Conservation (phyloP, 1,284 basidiomycete genomes). For the Pyrrhoderma noxium region DNA sequence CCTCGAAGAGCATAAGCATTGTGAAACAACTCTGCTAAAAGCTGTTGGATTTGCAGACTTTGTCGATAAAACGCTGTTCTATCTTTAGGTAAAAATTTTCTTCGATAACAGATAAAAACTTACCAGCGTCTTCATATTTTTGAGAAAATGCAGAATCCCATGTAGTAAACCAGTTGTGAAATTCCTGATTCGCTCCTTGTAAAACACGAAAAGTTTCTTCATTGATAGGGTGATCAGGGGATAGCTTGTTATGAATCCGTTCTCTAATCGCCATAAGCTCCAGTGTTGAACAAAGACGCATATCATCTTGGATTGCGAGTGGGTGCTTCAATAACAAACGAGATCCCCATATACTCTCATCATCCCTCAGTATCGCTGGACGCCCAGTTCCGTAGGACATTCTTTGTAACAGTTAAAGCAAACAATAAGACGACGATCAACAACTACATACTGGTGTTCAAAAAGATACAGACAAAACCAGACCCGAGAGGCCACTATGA, state of each 20-base stretch:
- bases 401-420: slow-evolving; percentile 31
- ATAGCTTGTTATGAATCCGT: slow-evolving; percentile 60
- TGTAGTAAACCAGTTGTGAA: slow-evolving; percentile 62
- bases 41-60: slow-evolving; percentile 71
- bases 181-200: slow-evolving; percentile 57
- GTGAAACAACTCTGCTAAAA: slow-evolving; percentile 75
- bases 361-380: slow-evolving; percentile 85
- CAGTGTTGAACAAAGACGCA: slow-evolving; percentile 89
- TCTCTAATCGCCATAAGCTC: slow-evolving; percentile 80
- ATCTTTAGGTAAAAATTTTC: slow-evolving; percentile 13
- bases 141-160: slow-evolving; percentile 77
- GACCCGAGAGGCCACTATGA: slow-evolving; percentile 74
- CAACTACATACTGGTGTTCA: slow-evolving; percentile 74
- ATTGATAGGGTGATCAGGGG: slow-evolving; percentile 61
- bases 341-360: slow-evolving; percentile 81
- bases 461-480: slow-evolving; percentile 92
- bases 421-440: not conserved
- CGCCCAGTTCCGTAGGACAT: slow-evolving; percentile 90
- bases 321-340: slow-evolving; percentile 81
- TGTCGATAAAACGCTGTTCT: slow-evolving; percentile 70
- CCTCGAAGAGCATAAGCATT: slow-evolving; percentile 72
- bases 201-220: slow-evolving; percentile 61
- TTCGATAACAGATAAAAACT: slow-evolving; percentile 21
- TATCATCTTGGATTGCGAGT: slow-evolving; percentile 84
- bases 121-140: slow-evolving; percentile 75